Base-by-base conservation (phyloP, 768 basidiomycete genomes). In the Floccularia luteovirens region DNA sequence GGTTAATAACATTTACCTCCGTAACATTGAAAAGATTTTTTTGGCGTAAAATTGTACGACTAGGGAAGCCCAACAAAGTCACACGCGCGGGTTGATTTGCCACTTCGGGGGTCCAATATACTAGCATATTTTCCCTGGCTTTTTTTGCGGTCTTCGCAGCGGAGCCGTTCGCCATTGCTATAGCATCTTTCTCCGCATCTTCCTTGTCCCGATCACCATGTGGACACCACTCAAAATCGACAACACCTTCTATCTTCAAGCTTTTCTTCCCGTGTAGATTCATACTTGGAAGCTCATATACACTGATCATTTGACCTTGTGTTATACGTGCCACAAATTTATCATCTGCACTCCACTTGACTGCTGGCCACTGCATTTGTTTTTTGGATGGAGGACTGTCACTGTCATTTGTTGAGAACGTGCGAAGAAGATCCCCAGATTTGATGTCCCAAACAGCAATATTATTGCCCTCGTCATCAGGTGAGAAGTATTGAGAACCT, bases 361-460 rank as follows among this genome's bases (percentile, higher is more conserved):
- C 68, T 16, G 82, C 80, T 2, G 96, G 96, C 93, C 94, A 98
- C 49, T 79, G 80, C 77, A 90, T 83, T 56, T 84, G 85, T 54
- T 88, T 90, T 63, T 85, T 88, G 42, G 59, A 57, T 1, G 69
- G 63, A 24, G 66, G 55, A 17, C 73, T 67, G 20, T 83, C 86
- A 46, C 66, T 74, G 40, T 81, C 82, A 32, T 65, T 63, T 32
- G 79, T 72, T 7, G 84, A 76, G 64, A 99, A 98, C 1, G 93
- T 97, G 38, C 96, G 86, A 31, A 98, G 75, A 16, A 98, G 79
- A 48, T 84, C 73, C 20, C 90, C 90, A 13, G 92, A 83, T 62
- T 91, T 93, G 68, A 94, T 79, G 53, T 98, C 91, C 96, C 96
- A 99, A n/a, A 99, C 80, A 42, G 93, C 96, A 45, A 98, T 75